Evolutionary conservation across 2,329 filamentous ascomycete species (phyloP), one percentile per base, ranked within the genome.

Genomic region (Pestalotiopsis sp.): DNA sequence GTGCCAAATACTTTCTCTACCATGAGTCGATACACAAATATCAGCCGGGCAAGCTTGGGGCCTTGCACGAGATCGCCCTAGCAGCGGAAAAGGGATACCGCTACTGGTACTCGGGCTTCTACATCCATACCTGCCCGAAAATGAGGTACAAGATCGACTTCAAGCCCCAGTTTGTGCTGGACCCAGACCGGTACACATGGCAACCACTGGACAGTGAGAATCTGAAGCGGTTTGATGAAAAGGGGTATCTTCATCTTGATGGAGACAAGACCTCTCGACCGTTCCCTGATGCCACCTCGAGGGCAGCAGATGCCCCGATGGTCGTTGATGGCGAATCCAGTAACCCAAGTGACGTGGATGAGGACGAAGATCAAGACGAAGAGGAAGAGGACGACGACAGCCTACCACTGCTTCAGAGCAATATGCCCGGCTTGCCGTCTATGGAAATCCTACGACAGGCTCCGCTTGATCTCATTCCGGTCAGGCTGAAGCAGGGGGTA

Each of bases 81-180:
- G 91, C 92, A 0, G 80, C 85, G 2, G 92, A 95, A 74, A 83
- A 82, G 5, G 90, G 88, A 0, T 94, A 94, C 73, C 81, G 85
- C 57, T 94, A 88, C 83, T 96, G 93, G 86, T 96, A 95, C 79
- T 91, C 86, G 5, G 90, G 93, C 5, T 95, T 89, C 78, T 96
- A 95, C 74, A 95, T 96, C 68, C 92, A 94, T 77, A 89, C 82
- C 66, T 95, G 92, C 74, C 84, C 87, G 65, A 96, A 96, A 81
- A 95, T 96, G 93, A 85, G 85, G 72, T 96, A 96, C 82, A 96
- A 96, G 81, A 91, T 90, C 68, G 91, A 94, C 75, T 96, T 92
- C 76, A 83, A 85, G 11, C 92, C 92, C 1, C 91, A 94, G 75
- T 88, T 90, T 73, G 85, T 96, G 11, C 84, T 95, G 11, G 91